phyloP scores from a whole-genome alignment of 2,329 filamentous ascomycete species.

The Colletotrichum gloeosporioides region DNA sequence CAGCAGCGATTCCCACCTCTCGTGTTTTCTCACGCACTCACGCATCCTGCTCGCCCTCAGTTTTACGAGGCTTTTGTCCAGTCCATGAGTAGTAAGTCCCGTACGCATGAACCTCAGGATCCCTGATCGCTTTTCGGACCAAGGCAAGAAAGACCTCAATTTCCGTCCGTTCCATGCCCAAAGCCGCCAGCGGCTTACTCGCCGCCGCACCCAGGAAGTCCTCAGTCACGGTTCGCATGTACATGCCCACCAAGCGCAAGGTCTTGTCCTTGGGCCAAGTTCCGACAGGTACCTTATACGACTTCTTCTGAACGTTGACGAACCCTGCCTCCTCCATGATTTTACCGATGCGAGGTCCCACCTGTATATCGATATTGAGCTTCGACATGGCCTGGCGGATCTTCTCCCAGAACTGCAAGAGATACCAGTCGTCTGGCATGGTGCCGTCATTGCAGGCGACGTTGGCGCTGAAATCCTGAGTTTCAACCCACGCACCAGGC shows the following conservation, averaged over 20 bases:
- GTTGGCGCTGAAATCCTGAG: slow-evolving; percentile 47
- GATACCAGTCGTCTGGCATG: slow-evolving; percentile 25
- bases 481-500: slow-evolving; percentile 50
- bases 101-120: slow-evolving; percentile 44
- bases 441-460: slow-evolving; percentile 39
- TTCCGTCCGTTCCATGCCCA: not conserved
- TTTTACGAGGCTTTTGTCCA: not conserved
- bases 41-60: not conserved
- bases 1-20: not conserved
- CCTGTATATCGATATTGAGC: not conserved
- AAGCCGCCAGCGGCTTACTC: not conserved
- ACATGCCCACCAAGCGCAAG: slow-evolving; percentile 26
- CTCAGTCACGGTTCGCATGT: not conserved
- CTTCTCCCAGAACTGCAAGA: not conserved
- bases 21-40: not conserved
- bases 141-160: slow-evolving; percentile 35
- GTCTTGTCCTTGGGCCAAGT: slow-evolving; percentile 37
- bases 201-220: not conserved
- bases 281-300: slow-evolving; percentile 20
- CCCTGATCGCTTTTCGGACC: slow-evolving; percentile 37
- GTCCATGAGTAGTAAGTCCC: slow-evolving; percentile 38
- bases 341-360: slow-evolving; percentile 2
- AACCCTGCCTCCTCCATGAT: slow-evolving; percentile 25
- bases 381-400: not conserved
- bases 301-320: slow-evolving; percentile 20